Base-by-base conservation (phyloP, 306 rosid genomes). In the Cercis canadensis region DNA sequence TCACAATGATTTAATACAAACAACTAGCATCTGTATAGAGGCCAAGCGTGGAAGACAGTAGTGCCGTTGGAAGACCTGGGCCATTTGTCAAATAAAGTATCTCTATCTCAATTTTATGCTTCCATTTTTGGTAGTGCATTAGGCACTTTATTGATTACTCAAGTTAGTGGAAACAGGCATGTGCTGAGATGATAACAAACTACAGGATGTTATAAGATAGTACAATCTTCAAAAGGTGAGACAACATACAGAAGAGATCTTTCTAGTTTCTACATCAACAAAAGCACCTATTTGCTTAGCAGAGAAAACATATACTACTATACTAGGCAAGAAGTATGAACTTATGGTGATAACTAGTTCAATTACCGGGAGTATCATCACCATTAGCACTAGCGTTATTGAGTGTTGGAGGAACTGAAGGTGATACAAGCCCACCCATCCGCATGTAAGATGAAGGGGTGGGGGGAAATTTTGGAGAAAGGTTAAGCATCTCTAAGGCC, bases 401-500 rank as follows among this genome's bases (percentile, higher is more conserved):
- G 8, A 77, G 55, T 1, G 83, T 13, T 43, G 82, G 72, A 64
- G 17, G 40, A 15, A 74, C 29, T 8, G 57, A 15, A 4, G 90
- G 92, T 13, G 88, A 74, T 17, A 68, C 57, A 45, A 84, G 86
- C 65, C 74, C 86, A 6, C 72, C 49, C 8, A 61, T 16, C 21
- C 15, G 68, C 71, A 66, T 36, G 75, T 29, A 73, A 9, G 85
- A 39, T 4, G 80, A 72, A 45, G 95, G 95, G 12, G 92, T 81
- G 2, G 86, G 86, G 19, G 86, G 82, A 58, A 49, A 4, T 44
- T 52, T 81, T 40, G 99, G 95, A 78, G 96, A 87, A 46, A 94
- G 90, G 80, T 79, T 77, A 33, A 89, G 83, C 71, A 91, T 87
- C 71, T 91, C 99, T 69, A 94, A 76, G 17, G 99, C 99, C 76